Evolutionary conservation across 106 monocot species (phyloP).

Genomic region (Iris macrosiphon): DNA sequence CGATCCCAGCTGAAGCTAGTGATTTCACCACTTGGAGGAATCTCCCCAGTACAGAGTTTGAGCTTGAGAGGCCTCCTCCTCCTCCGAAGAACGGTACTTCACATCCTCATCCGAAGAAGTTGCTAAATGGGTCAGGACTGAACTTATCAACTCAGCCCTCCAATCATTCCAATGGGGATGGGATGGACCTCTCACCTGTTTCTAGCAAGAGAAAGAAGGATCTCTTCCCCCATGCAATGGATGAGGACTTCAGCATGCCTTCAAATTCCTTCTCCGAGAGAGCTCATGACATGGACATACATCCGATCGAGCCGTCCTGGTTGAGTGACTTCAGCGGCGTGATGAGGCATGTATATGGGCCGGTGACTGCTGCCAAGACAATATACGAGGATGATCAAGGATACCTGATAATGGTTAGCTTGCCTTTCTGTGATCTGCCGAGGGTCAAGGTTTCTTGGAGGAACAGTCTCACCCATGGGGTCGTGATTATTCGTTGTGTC

Average conservation of each 20-base stretch:
- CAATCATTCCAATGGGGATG: constrained; percentile 24
- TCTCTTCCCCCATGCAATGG: constrained; percentile 26
- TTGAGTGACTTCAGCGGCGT: constrained; percentile 27
- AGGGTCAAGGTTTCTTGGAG: constrained; percentile 37
- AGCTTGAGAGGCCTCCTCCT: constrained; percentile 40
- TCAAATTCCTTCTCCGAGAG: constrained; percentile 20
- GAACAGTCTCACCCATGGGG: constrained; percentile 29
- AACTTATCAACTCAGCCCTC: constrained; percentile 39
- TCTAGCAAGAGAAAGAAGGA: constrained; percentile 45
- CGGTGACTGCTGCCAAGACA: constrained; percentile 36
- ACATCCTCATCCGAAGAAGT: constrained; percentile 26
- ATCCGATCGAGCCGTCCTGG: constrained; percentile 38
- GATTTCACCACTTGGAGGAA: constrained; percentile 57
- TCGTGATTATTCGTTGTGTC: constrained; percentile 27
- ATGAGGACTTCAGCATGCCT: constrained; percentile 39
- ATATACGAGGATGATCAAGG: constrained; percentile 34
- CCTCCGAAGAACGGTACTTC: constrained; percentile 3
- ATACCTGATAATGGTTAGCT: constrained; percentile 33
- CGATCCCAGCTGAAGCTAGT: constrained; percentile 43
- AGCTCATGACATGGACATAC: constrained; percentile 37
- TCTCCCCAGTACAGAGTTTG: constrained; percentile 40
- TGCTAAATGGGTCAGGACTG: constrained; percentile 38
- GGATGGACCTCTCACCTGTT: constrained; percentile 37
- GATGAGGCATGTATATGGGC: constrained; percentile 31
- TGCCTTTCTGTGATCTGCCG: constrained; percentile 27